phyloP scores from a whole-genome alignment of 2,329 filamentous ascomycete genomes.

The Penicillium hesseltinei region DNA sequence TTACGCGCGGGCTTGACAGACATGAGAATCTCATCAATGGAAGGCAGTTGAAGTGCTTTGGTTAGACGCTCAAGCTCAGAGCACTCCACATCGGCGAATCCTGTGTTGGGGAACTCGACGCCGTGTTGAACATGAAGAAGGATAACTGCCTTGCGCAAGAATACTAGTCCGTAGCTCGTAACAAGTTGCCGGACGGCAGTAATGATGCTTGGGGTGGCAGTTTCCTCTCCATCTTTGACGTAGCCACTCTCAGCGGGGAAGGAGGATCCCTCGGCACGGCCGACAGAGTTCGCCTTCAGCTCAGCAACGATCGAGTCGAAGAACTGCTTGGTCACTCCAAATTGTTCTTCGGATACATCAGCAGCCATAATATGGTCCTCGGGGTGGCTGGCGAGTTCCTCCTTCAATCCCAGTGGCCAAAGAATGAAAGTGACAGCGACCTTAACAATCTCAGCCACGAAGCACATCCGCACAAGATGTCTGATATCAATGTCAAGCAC shows the following conservation, averaged over 20 bases:
- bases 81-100: conserved; percentile 61
- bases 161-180: conserved; percentile 81
- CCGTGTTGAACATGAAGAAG: conserved; percentile 86
- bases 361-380: conserved; percentile 28
- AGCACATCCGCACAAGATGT: conserved; percentile 80
- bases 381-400: conserved; percentile 32
- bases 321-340: conserved; percentile 34
- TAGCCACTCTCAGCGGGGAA: conserved; percentile 39
- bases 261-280: conserved; percentile 34
- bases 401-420: conserved; percentile 38
- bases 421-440: conserved; percentile 60
- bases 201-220: conserved; percentile 33
- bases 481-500: conserved; percentile 70
- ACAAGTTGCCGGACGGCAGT: conserved; percentile 46
- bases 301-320: conserved; percentile 40
- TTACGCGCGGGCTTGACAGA: conserved; percentile 48
- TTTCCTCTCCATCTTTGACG: conserved; percentile 38
- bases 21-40: conserved; percentile 73
- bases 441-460: conserved; percentile 86
- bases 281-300: conserved; percentile 38
- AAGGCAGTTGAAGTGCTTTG: conserved; percentile 70
- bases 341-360: conserved; percentile 31
- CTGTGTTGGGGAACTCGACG: conserved; percentile 75
- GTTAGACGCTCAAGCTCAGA: conserved; percentile 82
- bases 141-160: conserved; percentile 80